phyloP scores from a whole-genome alignment of 2,329 filamentous ascomycete species.

The Blumeria graminis region DNA sequence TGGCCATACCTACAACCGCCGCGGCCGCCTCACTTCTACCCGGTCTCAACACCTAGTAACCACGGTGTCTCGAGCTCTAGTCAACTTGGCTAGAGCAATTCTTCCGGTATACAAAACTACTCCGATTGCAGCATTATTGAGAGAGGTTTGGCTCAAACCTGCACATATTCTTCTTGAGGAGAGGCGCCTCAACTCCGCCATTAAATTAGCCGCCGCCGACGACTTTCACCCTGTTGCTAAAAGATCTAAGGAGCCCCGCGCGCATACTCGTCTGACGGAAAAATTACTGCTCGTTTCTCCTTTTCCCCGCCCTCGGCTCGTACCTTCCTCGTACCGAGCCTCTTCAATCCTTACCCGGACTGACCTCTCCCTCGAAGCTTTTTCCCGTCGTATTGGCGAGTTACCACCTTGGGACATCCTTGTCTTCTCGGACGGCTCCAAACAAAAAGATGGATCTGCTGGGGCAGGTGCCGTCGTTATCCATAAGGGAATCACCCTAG shows the following conservation, averaged over 20 bases:
- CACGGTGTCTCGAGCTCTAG: too few relatives aligned
- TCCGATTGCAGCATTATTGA: background rate
- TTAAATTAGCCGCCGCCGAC: background rate
- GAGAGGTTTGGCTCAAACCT: background rate
- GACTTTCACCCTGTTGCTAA: background rate
- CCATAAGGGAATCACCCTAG: background rate
- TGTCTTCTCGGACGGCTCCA: background rate
- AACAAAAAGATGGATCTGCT: background rate
- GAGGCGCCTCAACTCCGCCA: background rate
- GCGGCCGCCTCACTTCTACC: too few relatives aligned
- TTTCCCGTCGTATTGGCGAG: background rate
- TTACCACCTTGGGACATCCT: background rate
- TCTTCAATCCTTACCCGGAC: too few relatives aligned
- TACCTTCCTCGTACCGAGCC: too few relatives aligned
- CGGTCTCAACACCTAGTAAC: too few relatives aligned
- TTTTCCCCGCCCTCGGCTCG: background rate
- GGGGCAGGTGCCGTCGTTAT: background rate
- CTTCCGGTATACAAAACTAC: background rate
- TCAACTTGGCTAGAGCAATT: background rate
- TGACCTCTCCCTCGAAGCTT: background rate
- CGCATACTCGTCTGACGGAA: background rate
- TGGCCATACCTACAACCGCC: background rate
- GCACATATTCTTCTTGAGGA: background rate
- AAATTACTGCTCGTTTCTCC: background rate
- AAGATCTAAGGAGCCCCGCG: background rate